These are phyloP conservation scores for Nevesoporus exiguus DNA, from an alignment of 768 basidiomycete genomes.

Conservation along the genomic window DNA sequence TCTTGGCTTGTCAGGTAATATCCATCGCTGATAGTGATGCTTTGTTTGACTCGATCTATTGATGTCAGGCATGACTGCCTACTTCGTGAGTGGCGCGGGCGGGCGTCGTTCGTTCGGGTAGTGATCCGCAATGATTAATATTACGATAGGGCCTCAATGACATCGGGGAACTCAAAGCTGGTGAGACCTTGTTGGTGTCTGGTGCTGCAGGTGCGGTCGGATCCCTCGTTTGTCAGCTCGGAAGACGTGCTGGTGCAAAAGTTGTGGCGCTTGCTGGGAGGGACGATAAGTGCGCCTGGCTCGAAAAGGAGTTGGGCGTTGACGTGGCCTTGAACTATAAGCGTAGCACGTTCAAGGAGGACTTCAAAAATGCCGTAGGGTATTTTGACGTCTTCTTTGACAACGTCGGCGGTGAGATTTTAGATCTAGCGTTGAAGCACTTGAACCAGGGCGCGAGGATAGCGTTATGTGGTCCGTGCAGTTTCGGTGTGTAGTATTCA, in stretches of 20 bases:
- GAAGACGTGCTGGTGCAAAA: slow-evolving; percentile 71
- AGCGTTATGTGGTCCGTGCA: slow-evolving; percentile 69
- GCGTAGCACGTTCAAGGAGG: slow-evolving; percentile 59
- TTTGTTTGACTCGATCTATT: background rate
- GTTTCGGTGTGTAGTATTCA: background rate
- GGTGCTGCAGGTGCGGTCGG: slow-evolving; percentile 93
- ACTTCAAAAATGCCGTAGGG: slow-evolving; percentile 68
- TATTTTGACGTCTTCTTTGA: slow-evolving; percentile 86
- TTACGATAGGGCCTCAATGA: slow-evolving; percentile 72
- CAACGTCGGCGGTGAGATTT: slow-evolving; percentile 77
- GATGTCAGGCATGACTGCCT: slow-evolving; percentile 76
- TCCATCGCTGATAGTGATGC: background rate
- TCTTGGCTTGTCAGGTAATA: slow-evolving; percentile 68
- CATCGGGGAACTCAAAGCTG: slow-evolving; percentile 73
- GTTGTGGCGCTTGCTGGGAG: slow-evolving; percentile 90
- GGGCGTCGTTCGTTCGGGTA: background rate
- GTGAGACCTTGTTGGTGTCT: slow-evolving; percentile 82
- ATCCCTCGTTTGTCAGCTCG: slow-evolving; percentile 79
- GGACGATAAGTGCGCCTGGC: slow-evolving; percentile 79
- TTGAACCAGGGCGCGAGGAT: slow-evolving; percentile 78
- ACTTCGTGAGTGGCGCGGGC: slow-evolving; percentile 58
- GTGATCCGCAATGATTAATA: slow-evolving; percentile 4
- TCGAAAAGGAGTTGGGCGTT: slow-evolving; percentile 80
- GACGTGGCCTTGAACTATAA: slow-evolving; percentile 89
- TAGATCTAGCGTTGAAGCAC: slow-evolving; percentile 72